Evolutionary conservation across 306 rosid genomes (phyloP).

Genomic region (Quercus bicolor): DNA sequence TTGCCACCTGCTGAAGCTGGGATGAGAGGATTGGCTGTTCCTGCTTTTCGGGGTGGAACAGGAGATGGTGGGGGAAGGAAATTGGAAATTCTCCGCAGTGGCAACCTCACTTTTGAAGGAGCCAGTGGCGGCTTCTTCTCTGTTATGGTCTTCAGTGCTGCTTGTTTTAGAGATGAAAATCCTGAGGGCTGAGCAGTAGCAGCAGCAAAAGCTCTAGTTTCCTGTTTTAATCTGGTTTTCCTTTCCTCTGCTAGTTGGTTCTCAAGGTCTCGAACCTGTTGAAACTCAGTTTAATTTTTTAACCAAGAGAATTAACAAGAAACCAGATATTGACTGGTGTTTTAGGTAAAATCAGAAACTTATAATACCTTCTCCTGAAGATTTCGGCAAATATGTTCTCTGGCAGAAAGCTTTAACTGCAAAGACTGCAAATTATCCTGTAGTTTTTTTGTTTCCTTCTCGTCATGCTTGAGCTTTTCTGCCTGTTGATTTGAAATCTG

Average conservation of each 20-base stretch:
- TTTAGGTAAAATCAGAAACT: not conserved
- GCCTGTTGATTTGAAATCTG: slow-evolving; percentile 41
- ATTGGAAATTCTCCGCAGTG: slow-evolving; percentile 68
- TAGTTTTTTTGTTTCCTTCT: slow-evolving; percentile 80
- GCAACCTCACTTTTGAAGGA: slow-evolving; percentile 65
- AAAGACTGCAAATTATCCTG: slow-evolving; percentile 68
- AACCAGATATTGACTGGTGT: not conserved
- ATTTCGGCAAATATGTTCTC: slow-evolving; percentile 68
- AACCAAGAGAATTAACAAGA: not conserved
- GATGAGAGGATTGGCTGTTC: slow-evolving; percentile 16
- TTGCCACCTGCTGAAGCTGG: slow-evolving; percentile 41
- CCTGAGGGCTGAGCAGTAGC: slow-evolving; percentile 50
- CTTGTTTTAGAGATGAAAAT: slow-evolving; percentile 27
- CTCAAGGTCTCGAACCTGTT: slow-evolving; percentile 91
- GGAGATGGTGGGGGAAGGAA: slow-evolving; percentile 59
- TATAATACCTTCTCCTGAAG: slow-evolving; percentile 82
- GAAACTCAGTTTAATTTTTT: not conserved
- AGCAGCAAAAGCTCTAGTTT: slow-evolving; percentile 60
- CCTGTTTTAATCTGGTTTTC: slow-evolving; percentile 76
- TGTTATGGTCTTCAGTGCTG: slow-evolving; percentile 28
- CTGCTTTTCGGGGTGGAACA: slow-evolving; percentile 32
- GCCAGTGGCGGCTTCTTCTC: slow-evolving; percentile 80
- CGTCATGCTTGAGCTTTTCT: slow-evolving; percentile 82
- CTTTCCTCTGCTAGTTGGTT: slow-evolving; percentile 81
- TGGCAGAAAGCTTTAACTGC: slow-evolving; percentile 76